Conservation (phyloP, 768 basidiomycete species). For the Pleurotus tuber-regium region DNA sequence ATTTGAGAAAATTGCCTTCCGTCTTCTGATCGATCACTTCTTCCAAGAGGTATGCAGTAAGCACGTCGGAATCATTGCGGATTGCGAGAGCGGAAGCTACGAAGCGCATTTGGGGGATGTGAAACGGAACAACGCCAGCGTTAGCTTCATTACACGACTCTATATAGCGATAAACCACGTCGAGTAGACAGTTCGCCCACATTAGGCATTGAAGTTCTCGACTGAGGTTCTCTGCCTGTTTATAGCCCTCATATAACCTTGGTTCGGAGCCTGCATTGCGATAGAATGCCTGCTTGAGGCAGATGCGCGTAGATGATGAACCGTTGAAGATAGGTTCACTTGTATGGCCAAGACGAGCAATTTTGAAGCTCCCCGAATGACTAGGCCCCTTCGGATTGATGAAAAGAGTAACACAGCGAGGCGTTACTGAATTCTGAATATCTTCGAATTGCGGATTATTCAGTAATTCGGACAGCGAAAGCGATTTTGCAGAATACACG, state of each 20-base stretch:
- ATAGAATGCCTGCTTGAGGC: constrained; percentile 17
- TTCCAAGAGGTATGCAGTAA: not conserved
- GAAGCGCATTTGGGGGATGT: constrained; percentile 17
- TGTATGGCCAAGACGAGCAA: not conserved
- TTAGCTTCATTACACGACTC: not conserved
- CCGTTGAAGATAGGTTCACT: not conserved
- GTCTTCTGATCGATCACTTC: not conserved
- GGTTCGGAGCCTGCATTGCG: not conserved
- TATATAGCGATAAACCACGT: constrained; percentile 17
- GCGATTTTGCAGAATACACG: not conserved
- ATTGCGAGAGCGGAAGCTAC: constrained; percentile 16
- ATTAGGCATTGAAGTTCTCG: constrained; percentile 19
- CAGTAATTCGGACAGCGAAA: not conserved
- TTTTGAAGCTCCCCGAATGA: not conserved
- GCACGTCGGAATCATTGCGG: not conserved
- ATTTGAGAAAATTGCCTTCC: not conserved
- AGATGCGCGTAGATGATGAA: not conserved
- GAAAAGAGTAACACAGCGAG: not conserved
- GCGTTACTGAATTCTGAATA: no score
- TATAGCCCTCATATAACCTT: constrained; percentile 11
- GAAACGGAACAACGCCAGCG: constrained; percentile 3
- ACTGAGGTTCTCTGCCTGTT: constrained; percentile 16
- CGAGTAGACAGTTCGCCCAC: constrained; percentile 19
- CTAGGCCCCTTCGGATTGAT: not conserved
- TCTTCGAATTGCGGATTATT: not conserved